Percentiles rank a stretch among this genome's conserved stretches.
Conservation (phyloP, 495 filamentous ascomycete species). For the Trichoderma erinaceum region DNA sequence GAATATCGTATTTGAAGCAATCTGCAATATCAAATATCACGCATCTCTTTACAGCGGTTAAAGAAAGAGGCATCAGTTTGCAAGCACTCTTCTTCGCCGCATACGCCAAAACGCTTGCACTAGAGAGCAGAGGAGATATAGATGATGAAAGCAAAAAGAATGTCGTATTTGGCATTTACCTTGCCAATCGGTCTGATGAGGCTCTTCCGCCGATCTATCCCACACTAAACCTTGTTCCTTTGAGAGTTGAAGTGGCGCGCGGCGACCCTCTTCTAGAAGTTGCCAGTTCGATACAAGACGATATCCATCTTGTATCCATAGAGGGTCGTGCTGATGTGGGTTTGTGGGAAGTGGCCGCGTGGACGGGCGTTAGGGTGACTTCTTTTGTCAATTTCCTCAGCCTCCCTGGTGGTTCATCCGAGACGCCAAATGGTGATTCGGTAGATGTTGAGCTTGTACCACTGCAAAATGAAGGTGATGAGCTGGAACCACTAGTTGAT, state of each 20-base stretch:
- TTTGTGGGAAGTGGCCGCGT: conserved; percentile 44
- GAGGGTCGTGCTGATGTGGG: conserved; percentile 31
- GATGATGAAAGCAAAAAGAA: conserved; percentile 12
- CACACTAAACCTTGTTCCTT: conserved; percentile 37
- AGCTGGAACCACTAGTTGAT: no score
- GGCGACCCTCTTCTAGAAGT: conserved; percentile 18
- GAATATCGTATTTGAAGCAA: conserved; percentile 18
- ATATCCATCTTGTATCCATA: conserved; percentile 34
- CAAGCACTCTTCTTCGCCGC: conserved; percentile 41
- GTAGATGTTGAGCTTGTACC: background rate
- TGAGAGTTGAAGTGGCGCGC: conserved; percentile 25
- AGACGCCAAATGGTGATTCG: background rate
- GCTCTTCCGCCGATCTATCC: conserved; percentile 27
- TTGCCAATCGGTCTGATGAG: conserved; percentile 34
- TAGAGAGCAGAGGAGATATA: background rate
- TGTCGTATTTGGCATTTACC: conserved; percentile 40
- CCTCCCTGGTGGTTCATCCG: conserved; percentile 20
- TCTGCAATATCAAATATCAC: conserved; percentile 21
- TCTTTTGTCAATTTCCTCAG: conserved; percentile 54
- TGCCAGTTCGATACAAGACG: conserved; percentile 34
- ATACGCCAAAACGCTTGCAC: conserved; percentile 28
- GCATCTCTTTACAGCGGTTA: conserved; percentile 19
- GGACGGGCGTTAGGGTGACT: conserved; percentile 42
- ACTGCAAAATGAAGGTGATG: background rate
- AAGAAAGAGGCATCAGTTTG: conserved; percentile 29